phyloP scores from a whole-genome alignment of 345 rosid genomes.

The Eucalyptus urophylla region DNA sequence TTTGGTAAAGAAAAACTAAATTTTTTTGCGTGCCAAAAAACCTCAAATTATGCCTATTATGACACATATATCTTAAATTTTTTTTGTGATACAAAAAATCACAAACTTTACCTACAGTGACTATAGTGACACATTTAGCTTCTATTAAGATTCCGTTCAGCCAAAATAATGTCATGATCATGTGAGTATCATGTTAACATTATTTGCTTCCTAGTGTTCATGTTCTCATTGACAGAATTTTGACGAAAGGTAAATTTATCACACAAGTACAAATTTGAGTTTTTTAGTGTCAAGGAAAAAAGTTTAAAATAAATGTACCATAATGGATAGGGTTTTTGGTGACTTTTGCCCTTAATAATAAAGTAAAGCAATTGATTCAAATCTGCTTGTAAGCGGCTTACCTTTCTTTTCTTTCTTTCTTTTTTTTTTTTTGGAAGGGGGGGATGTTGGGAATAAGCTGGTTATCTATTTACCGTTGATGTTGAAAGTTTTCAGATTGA shows the following conservation, averaged over 20 bases:
- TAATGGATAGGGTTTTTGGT: neutral
- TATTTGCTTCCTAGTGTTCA: neutral
- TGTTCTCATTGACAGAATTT: neutral
- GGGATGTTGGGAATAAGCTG: no score
- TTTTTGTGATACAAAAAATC: neutral
- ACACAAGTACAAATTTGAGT: no score
- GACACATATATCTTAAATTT: no score
- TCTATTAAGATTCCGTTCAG: no score
- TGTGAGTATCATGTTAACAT: neutral
- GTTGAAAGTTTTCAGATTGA: neutral
- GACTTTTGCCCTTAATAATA: neutral
- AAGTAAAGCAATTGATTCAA: neutral
- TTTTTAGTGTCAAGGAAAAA: no score
- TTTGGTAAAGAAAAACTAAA: no score
- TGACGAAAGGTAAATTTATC: neutral
- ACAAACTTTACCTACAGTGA: neutral
- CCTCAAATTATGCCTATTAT: neutral
- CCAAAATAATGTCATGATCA: neutral
- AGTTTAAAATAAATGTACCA: neutral
- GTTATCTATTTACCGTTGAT: neutral
- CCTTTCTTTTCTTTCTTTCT: no score
- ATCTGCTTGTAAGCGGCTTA: neutral
- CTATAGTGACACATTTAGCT: neutral
- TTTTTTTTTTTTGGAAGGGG: no score
- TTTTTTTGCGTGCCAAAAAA: no score